A percentile compares a stretch with the other conserved stretches of the same genome.
Evolutionary conservation across 148 eudicot genomes (phyloP).

Genomic region (Rhododendron vialii): DNA sequence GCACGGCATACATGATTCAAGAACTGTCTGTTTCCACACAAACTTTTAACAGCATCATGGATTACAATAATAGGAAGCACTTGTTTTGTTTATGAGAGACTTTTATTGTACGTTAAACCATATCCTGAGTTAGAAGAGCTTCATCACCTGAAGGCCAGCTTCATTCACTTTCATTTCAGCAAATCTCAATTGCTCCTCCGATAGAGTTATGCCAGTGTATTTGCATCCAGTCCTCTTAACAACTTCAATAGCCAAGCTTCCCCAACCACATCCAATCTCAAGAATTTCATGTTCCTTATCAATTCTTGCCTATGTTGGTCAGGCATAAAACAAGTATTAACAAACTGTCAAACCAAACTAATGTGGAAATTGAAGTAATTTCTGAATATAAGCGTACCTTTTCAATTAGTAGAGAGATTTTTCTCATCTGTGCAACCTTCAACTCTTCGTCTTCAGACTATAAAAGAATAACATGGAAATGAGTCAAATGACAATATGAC

Average conservation of each 20-base stretch:
- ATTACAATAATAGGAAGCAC: not conserved
- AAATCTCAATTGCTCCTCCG: constrained; percentile 71
- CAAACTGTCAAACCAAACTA: not conserved
- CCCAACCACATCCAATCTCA: constrained; percentile 99
- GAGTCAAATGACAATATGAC: not conserved
- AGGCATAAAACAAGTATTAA: not conserved
- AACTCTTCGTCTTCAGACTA: constrained; percentile 81
- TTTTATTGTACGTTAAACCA: not conserved
- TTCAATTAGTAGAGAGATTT: constrained; percentile 55
- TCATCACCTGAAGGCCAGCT: constrained; percentile 76
- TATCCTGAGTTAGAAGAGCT: not conserved
- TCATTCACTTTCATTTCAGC: constrained; percentile 78
- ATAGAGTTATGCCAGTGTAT: constrained; percentile 90
- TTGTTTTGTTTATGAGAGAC: not conserved
- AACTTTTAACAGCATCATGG: not conserved
- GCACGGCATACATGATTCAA: not conserved
- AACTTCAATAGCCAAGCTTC: constrained; percentile 86
- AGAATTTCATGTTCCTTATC: constrained; percentile 65
- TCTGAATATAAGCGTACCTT: constrained; percentile 34
- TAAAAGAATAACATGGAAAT: not conserved
- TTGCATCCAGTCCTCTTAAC: constrained; percentile 86
- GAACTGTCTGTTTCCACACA: not conserved
- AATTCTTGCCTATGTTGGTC: constrained; percentile 54
- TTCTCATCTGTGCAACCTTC: constrained; percentile 75
- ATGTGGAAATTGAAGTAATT: not conserved